Evolutionary conservation across 306 rosid genomes (phyloP).

Genomic region (Cicer cuneatum): DNA sequence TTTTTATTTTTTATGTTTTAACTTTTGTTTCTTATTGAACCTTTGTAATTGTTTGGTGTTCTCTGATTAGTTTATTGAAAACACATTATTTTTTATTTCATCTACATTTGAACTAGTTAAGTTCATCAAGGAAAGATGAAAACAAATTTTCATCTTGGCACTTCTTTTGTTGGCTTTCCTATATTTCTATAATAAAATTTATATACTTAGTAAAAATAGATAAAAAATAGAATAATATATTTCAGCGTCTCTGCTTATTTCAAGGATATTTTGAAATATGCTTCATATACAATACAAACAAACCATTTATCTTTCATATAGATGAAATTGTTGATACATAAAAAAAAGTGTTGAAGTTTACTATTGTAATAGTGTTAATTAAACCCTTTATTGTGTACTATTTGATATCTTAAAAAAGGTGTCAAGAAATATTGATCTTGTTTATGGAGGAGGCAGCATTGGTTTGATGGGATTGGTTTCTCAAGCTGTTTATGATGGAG

Average conservation of each 20-base stretch:
- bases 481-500: conserved; percentile 88
- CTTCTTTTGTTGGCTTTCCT: neutral
- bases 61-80: conserved; percentile 6
- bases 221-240: neutral
- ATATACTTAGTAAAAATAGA: neutral
- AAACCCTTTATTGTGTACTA: neutral
- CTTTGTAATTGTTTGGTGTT: neutral
- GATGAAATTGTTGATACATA: neutral
- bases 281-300: neutral
- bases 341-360: neutral
- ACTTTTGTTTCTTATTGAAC: neutral
- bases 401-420: conserved; percentile 60
- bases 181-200: neutral
- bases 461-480: conserved; percentile 96
- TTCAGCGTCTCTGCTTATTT: neutral
- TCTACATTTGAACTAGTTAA: conserved; percentile 28
- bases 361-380: neutral
- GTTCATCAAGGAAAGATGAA: neutral
- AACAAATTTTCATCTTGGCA: neutral
- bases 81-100: neutral
- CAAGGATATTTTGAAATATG: conserved; percentile 11
- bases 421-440: conserved; percentile 87
- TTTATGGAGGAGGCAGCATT: conserved; percentile 96
- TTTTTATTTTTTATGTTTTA: neutral
- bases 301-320: neutral